Percentiles rank a stretch among this genome's conserved stretches.
phyloP scores from a whole-genome alignment of 495 filamentous ascomycete genomes.

The Talaromyces liani region DNA sequence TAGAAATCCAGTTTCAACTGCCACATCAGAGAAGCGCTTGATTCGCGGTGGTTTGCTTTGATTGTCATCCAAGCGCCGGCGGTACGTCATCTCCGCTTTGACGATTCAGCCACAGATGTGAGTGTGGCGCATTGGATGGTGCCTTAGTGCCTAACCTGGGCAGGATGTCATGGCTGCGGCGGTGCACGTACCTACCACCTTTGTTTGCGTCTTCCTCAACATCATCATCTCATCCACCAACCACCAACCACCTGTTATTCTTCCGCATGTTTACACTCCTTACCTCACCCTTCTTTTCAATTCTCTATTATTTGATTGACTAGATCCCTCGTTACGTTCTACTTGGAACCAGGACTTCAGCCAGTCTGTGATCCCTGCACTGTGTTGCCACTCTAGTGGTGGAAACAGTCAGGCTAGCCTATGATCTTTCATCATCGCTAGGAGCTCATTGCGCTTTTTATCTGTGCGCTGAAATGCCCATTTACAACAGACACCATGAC shows the following conservation, averaged over 20 bases:
- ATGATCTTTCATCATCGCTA: slow-evolving; percentile 1
- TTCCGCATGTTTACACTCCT: not conserved
- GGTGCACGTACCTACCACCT: not conserved
- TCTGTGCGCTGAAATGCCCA: slow-evolving; percentile 35
- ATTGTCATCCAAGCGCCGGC: not conserved
- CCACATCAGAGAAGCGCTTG: not conserved
- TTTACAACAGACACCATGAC: slow-evolving; percentile 52
- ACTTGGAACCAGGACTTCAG: not conserved
- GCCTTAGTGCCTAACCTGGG: not conserved
- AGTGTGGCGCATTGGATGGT: too few species aligned
- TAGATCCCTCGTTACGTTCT: not conserved
- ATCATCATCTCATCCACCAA: not conserved
- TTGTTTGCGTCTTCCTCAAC: not conserved
- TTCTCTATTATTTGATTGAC: not conserved
- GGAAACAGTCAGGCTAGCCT: not conserved
- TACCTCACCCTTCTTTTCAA: not conserved
- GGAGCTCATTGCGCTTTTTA: not conserved
- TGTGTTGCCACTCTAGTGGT: slow-evolving; percentile 1
- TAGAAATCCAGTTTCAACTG: slow-evolving; percentile 4
- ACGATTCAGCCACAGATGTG: not conserved
- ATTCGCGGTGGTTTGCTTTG: not conserved
- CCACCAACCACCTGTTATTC: not conserved
- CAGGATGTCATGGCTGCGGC: not conserved
- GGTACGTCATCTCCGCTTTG: slow-evolving; percentile 6
- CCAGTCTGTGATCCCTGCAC: not conserved